Conservation (phyloP, 73 alveolate genomes). For the Paramecium octaurelia region DNA sequence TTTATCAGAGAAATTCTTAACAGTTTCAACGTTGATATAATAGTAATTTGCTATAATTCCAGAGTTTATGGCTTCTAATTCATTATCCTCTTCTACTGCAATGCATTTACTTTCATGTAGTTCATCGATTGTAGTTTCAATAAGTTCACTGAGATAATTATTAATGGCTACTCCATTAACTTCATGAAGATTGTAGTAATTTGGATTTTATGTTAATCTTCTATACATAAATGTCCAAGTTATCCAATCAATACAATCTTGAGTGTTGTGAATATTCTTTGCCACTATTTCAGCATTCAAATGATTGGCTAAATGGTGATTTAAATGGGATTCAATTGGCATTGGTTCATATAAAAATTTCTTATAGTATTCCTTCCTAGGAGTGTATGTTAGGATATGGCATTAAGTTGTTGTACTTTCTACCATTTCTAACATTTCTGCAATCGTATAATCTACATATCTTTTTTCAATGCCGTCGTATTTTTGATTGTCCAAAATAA, state of each 20-base stretch:
- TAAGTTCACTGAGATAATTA: slow-evolving; percentile 49
- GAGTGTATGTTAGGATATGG: slow-evolving; percentile 73
- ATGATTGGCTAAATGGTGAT: slow-evolving; percentile 92
- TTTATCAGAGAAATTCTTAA: slow-evolving; percentile 28
- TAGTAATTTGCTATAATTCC: slow-evolving; percentile 60
- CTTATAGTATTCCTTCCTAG: slow-evolving; percentile 95
- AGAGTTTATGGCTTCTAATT: slow-evolving; percentile 52
- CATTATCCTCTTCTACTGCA: slow-evolving; percentile 53
- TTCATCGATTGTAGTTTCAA: slow-evolving; percentile 52
- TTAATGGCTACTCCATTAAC: slow-evolving; percentile 78
- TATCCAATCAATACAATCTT: slow-evolving; percentile 98
- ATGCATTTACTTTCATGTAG: slow-evolving; percentile 50
- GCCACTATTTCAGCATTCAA: slow-evolving; percentile 95
- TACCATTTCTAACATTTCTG: slow-evolving; percentile 97
- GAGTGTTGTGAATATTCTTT: slow-evolving; percentile 91
- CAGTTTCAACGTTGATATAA: slow-evolving; percentile 47
- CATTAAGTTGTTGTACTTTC: slow-evolving; percentile 85
- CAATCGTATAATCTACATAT: slow-evolving; percentile 95
- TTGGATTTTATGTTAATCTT: slow-evolving; percentile 97
- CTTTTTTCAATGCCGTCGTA: slow-evolving; percentile 93
- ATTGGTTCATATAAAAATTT: slow-evolving; percentile 97
- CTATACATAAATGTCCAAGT: slow-evolving; percentile 99
- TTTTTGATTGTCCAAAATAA: slow-evolving; percentile 92
- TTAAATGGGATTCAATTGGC: slow-evolving; percentile 97
- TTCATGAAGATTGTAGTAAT: slow-evolving; percentile 96